Evolutionary conservation across 306 rosid genomes (phyloP), one percentile per base, ranked within the genome.

Genomic region (Datisca glomerata): DNA sequence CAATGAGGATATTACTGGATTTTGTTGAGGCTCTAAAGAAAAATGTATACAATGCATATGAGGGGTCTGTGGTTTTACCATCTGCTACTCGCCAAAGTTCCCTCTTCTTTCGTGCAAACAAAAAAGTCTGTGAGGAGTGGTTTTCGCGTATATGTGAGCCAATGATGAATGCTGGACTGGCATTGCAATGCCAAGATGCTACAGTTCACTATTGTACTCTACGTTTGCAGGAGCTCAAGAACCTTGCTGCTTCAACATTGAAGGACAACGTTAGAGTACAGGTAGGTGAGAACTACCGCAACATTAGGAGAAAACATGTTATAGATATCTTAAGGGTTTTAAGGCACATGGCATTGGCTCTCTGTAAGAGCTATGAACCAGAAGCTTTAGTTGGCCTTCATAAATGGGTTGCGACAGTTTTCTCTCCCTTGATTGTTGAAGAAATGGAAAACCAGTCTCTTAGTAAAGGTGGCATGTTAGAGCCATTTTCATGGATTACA

Each of bases 81-180:
- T 51, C 80, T 37, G 63, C 87, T 51, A 61, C 66, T 21, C 92
- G 85, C 33, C 79, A 85, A 53, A 86, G 96, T 73, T 73, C 96
- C 61, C 60, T 76, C 49, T 86, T 86, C 71, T 86, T 86, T 62
- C 76, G 96, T 45, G 96, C 96, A 15, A 86, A 86, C 75, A 86
- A 69, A 66, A 86, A 86, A 63, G 96, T 86, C 21, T 81, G 96
- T 18, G 96, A 86, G 78, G 96, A 86, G 72, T 86, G 96, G 96
- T 86, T 86, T 79, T 81, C 96, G 47, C 96, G 96, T 40, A 86
- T 86, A 49, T 81, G 94, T 69, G 96, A 86, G 59, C 96, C 96
- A 18, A 86, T 86, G 96, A 86, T 86, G 92, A 79, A 74, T 66
- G 96, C 94, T 48, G 96, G 94, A 28, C 68, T 86, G 80, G 86